Evolutionary conservation across 306 rosid genomes (phyloP), one percentile per base, ranked within the genome.

Genomic region (Trifolium pratense): DNA sequence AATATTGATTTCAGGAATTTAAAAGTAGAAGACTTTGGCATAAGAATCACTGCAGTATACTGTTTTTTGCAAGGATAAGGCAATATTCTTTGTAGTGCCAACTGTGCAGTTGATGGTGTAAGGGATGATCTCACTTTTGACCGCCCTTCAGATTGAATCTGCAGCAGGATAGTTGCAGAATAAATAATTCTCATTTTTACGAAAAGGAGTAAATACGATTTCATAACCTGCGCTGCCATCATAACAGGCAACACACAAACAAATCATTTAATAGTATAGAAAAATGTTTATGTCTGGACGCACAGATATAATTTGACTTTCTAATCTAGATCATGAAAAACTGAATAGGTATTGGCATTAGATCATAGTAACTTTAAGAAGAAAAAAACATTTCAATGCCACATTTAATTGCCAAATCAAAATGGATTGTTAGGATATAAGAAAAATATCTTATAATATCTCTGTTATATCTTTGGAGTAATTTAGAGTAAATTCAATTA

Each of bases 51-150:
- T 36, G 79, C 94, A 45, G 97, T 93, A 76, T 86, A 89, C 87
- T 91, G 92, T 57, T 83, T 83, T 81, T 76, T 89, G 89, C 97
- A 89, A 74, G 97, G 97, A 77, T 74, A 86, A 39, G 98, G 97
- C 58, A 93, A 62, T 75, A 93, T 78, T 78, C 89, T 85, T 77
- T 89, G 90, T 55, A 93, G 83, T 55, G 94, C 92, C 77, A 74
- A 70, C 85, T 81, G 92, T 10, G 92, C 91, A 8, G 90, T 75
- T 52, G 75, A 71, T 61, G 94, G 92, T 32, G 91, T 84, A 66
- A 89, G 83, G 65, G 87, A 79, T 39, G 81, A 76, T 77, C 88
- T 85, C 62, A 93, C 98, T 80, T 84, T 89, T 62, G 74, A 79
- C 66, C 97, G 86, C 43, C 89, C 97, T 81, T 93, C 87, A 49